Conservation (phyloP, 345 rosid species). For the Camelina neglecta region DNA sequence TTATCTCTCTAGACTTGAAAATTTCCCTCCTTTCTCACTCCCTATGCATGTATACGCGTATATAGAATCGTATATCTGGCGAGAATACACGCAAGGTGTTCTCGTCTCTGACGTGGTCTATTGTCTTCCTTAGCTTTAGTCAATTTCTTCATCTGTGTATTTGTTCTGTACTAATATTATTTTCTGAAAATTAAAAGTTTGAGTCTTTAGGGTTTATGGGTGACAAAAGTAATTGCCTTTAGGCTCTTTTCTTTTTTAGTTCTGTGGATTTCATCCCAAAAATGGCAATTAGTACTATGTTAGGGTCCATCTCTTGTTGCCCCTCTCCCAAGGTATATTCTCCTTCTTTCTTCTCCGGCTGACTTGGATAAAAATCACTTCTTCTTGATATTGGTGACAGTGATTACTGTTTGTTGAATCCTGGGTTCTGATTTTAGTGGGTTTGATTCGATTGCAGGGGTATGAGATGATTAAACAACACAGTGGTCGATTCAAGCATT, state of each 20-base stretch:
- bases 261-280: conserved; percentile 31
- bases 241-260: conserved; percentile 14
- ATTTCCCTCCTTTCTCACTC: conserved; percentile 32
- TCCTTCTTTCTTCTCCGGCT: conserved; percentile 11
- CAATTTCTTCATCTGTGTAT: conserved; percentile 13
- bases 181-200: conserved; percentile 27
- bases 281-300: conserved; percentile 51
- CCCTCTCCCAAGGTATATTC: conserved; percentile 56
- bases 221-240: conserved; percentile 45
- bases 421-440: conserved; percentile 24
- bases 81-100: conserved; percentile 22
- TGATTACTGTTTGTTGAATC: conserved; percentile 11
- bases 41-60: neutral
- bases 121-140: conserved; percentile 43
- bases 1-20: conserved; percentile 27
- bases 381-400: conserved; percentile 12
- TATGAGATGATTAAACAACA: conserved; percentile 53
- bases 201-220: conserved; percentile 34
- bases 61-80: conserved; percentile 24
- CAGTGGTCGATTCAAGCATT: conserved; percentile 35
- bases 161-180: neutral
- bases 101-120: conserved; percentile 46
- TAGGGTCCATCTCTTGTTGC: conserved; percentile 60
- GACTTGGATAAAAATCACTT: neutral
- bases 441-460: conserved; percentile 52